Evolutionary conservation across 257 asterid genomes (phyloP).

Genomic region (Solanum neorickii): DNA sequence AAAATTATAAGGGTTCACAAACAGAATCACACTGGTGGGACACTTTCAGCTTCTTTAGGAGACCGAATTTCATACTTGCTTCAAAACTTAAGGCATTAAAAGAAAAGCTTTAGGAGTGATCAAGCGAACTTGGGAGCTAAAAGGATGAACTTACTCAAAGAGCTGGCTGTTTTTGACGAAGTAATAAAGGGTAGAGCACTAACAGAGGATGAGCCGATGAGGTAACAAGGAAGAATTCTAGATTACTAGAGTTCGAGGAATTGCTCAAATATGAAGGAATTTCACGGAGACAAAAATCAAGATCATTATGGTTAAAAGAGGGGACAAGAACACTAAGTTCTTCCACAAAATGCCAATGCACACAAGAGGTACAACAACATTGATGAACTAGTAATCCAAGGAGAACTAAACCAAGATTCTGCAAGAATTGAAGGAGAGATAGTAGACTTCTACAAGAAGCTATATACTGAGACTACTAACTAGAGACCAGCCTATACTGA

Average conservation of each 20-base stretch:
- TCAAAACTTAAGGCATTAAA: neutral
- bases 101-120: neutral
- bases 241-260: neutral
- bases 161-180: neutral
- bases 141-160: neutral
- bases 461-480: neutral
- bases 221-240: neutral
- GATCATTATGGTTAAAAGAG: neutral
- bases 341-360: neutral
- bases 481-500: neutral
- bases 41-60: neutral
- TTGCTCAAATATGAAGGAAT: neutral
- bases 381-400: neutral
- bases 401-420: neutral
- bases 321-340: neutral
- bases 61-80: neutral
- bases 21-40: neutral
- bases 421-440: neutral
- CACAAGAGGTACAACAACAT: neutral
- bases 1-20: neutral
- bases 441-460: neutral
- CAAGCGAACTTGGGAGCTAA: neutral
- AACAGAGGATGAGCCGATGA: neutral
- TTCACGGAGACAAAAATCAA: neutral
- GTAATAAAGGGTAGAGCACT: neutral